A percentile compares a stretch with the other conserved stretches of the same genome.
phyloP scores from a whole-genome alignment of 768 basidiomycete species.

The Suillus subluteus region DNA sequence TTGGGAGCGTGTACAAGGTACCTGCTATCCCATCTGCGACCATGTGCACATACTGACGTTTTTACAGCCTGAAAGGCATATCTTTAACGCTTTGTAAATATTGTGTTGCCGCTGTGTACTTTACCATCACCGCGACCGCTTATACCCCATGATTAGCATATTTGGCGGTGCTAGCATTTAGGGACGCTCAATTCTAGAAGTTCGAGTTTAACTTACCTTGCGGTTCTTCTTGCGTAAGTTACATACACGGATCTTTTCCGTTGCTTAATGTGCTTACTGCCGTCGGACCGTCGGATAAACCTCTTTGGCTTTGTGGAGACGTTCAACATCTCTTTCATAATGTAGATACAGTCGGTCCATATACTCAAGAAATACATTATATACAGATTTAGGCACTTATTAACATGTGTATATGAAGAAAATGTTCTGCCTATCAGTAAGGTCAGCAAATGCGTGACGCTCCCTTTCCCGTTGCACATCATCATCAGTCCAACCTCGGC shows the following conservation, averaged over 20 bases:
- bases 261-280: background rate
- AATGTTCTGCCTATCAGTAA: constrained; percentile 67
- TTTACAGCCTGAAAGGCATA: background rate
- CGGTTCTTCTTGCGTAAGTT: background rate
- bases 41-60: background rate
- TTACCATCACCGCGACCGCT: background rate
- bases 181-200: background rate
- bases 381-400: constrained; percentile 31
- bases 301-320: background rate
- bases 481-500: constrained; percentile 57
- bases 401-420: constrained; percentile 57
- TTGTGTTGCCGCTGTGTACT: background rate
- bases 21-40: constrained; percentile 1
- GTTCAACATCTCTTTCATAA: background rate
- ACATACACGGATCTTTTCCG: background rate
- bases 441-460: constrained; percentile 61
- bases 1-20: constrained; percentile 22
- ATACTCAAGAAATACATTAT: background rate
- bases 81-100: background rate
- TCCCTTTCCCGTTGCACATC: constrained; percentile 63
- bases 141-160: background rate
- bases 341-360: background rate
- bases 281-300: background rate
- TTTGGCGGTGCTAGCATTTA: background rate
- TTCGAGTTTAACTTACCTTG: background rate